Conservation (phyloP, 2,329 filamentous ascomycete species). For the Acrocalymma vagum region DNA sequence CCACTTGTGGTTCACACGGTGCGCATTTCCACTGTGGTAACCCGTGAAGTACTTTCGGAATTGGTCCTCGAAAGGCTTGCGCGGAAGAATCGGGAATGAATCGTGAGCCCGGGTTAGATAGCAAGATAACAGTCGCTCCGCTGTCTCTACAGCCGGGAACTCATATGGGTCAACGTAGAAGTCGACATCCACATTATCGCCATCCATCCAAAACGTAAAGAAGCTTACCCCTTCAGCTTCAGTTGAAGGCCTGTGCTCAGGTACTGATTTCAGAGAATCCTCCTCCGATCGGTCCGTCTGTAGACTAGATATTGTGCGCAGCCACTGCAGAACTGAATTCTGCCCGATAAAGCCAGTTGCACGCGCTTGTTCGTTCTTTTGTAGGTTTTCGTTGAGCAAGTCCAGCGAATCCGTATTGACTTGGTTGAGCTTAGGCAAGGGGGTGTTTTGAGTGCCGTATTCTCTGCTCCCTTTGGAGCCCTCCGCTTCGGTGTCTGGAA, state of each 20-base stretch:
- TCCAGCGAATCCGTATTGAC: conserved; percentile 29
- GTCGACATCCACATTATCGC: conserved; percentile 31
- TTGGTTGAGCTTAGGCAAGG: no score
- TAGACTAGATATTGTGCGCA: conserved; percentile 32
- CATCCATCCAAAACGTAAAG: conserved; percentile 45
- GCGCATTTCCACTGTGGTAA: conserved; percentile 24
- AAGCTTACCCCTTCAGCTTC: conserved; percentile 37
- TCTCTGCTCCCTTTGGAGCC: conserved; percentile 19
- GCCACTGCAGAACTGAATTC: conserved; percentile 43
- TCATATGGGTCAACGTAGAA: conserved; percentile 39
- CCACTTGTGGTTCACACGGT: conserved; percentile 39
- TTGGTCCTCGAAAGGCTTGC: conserved; percentile 41
- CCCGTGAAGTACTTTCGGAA: conserved; percentile 42
- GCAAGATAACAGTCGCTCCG: conserved; percentile 41
- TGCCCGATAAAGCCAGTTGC: conserved; percentile 45
- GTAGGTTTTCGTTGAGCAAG: conserved; percentile 38
- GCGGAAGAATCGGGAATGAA: conserved; percentile 48
- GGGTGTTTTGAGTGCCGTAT: conserved; percentile 7
- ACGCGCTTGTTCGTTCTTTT: conserved; percentile 28
- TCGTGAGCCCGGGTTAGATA: conserved; percentile 51
- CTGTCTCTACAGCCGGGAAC: conserved; percentile 40
- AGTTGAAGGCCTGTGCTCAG: conserved; percentile 12
- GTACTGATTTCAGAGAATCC: conserved; percentile 6
- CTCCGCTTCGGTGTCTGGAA: conserved; percentile 26
- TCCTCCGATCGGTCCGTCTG: conserved; percentile 26